Percentiles rank a stretch among this genome's conserved stretches.
These are phyloP conservation scores for Tylopilus sp. DNA, from an alignment of 768 basidiomycete genomes.

Conservation along the genomic window DNA sequence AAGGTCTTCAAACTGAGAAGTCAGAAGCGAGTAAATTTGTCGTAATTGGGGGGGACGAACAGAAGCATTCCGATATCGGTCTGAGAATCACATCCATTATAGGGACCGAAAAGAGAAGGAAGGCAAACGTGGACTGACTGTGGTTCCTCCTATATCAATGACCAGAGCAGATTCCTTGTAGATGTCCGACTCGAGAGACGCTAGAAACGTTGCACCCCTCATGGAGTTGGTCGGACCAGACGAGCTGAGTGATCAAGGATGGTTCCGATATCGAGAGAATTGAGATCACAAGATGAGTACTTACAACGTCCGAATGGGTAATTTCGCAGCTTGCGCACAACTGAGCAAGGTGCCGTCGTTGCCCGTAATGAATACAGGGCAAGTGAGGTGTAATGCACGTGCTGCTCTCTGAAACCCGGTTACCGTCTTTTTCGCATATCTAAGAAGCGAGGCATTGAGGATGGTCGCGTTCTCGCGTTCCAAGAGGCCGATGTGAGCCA, in stretches of 20 bases:
- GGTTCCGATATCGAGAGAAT: not conserved
- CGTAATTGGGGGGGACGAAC: constrained; percentile 15
- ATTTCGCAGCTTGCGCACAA: constrained; percentile 45
- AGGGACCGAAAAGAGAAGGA: constrained; percentile 6
- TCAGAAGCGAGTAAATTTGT: constrained; percentile 8
- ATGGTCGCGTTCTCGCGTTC: constrained; percentile 69
- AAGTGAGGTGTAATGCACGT: constrained; percentile 41
- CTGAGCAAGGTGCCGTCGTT: constrained; percentile 56
- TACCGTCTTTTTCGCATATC: constrained; percentile 56
- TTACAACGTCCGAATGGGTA: constrained; percentile 59
- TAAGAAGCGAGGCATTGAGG: constrained; percentile 60
- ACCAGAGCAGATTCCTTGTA: constrained; percentile 45
- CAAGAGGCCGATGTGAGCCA: constrained; percentile 55
- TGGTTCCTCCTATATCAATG: constrained; percentile 64
- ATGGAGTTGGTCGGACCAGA: constrained; percentile 68
- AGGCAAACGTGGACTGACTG: constrained; percentile 32
- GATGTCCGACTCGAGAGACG: constrained; percentile 36
- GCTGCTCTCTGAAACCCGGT: constrained; percentile 51
- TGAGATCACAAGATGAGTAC: constrained; percentile 7
- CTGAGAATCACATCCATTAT: constrained; percentile 17
- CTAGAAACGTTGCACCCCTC: constrained; percentile 62
- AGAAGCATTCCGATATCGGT: constrained; percentile 64
- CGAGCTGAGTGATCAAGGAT: constrained; percentile 26
- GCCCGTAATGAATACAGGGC: constrained; percentile 56
- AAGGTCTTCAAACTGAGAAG: constrained; percentile 30